Evolutionary conservation across 805 yeast species (phyloP), one percentile per base, ranked within the genome.

Genomic region (Sungouiozyma intestinalis): DNA sequence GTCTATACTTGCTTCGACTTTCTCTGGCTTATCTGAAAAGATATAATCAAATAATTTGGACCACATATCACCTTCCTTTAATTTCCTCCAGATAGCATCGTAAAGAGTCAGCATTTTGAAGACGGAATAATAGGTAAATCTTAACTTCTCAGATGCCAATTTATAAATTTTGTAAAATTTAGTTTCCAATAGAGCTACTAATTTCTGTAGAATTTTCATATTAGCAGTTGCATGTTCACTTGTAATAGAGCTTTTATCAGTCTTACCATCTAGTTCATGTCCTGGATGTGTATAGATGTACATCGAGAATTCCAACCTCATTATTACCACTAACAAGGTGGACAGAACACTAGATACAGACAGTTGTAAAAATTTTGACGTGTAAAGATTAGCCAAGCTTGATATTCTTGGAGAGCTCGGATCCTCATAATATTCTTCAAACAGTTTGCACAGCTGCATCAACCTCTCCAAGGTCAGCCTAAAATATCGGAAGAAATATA

Each of bases 51-150:
- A 45, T 32, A 53, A 40, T 13, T 42, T 40, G 13, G 39, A 40
- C 46, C 51, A 39, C 34, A 57, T 33, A 21, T 60, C 54, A 34
- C 52, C 56, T 20, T 52, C 52, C 38, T 49, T 51, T 33, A 54
- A 38, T 21, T 49, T 49, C 27, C 52, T 52, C 19, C 57, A 41
- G 9, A 60, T 46, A 11, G 52, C 47, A 41, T 60, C 63, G 41
- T 51, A 54, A 35, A 57, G 47, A 3, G 57, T 46, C 14, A 58
- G 33, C 51, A 58, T 54, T 33, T 60, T 58, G 42, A 60, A 58
- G 6, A 52, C 55, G 11, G 64, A 52, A 39, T 51, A 60, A 38
- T 57, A 60, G 2, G 61, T 49, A 38, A 54, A 54, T 42, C 62
- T 50, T 20, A 60, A 42, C 40, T 55, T 44, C 21, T 48, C 48